Evolutionary conservation across 2,329 filamentous ascomycete genomes (phyloP).

Genomic region (Botrytis aclada): DNA sequence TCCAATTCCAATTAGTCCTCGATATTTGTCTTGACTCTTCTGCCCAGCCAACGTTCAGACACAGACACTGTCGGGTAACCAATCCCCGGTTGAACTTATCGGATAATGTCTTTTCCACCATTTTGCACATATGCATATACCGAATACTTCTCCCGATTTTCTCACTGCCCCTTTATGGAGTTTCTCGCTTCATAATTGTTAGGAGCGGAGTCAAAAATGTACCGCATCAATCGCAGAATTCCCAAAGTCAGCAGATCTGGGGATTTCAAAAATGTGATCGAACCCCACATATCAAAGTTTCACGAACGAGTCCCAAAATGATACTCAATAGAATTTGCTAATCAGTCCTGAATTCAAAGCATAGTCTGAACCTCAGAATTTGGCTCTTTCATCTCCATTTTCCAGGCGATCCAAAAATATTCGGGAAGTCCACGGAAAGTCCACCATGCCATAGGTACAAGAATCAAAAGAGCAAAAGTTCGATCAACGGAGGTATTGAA

Average conservation of each 20-base stretch:
- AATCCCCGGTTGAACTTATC: slow-evolving; percentile 1
- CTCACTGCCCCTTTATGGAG: slow-evolving; percentile 1
- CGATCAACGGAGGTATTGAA: slow-evolving; percentile 26
- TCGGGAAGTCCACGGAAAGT: not conserved
- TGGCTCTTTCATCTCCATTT: too few relatives aligned
- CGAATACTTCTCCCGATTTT: not conserved
- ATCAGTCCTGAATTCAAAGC: not conserved
- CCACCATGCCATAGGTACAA: not conserved
- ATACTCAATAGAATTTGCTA: not conserved
- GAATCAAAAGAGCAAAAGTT: not conserved
- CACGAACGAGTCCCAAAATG: not conserved
- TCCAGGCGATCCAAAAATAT: not conserved
- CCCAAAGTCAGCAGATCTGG: not conserved
- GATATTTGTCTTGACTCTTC: not conserved
- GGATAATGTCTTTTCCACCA: slow-evolving; percentile 20
- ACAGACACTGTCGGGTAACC: not conserved
- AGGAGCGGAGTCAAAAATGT: not conserved
- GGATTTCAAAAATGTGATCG: not conserved
- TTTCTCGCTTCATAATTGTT: not conserved
- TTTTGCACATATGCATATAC: not conserved
- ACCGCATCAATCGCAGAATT: not conserved
- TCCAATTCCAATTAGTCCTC: not conserved
- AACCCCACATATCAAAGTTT: not conserved
- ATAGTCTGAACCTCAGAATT: not conserved
- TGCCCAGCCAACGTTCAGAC: not conserved